Percentiles rank a stretch among this genome's conserved stretches.
phyloP scores from a whole-genome alignment of 2,329 filamentous ascomycete species.

The Diaporthe nobilis region DNA sequence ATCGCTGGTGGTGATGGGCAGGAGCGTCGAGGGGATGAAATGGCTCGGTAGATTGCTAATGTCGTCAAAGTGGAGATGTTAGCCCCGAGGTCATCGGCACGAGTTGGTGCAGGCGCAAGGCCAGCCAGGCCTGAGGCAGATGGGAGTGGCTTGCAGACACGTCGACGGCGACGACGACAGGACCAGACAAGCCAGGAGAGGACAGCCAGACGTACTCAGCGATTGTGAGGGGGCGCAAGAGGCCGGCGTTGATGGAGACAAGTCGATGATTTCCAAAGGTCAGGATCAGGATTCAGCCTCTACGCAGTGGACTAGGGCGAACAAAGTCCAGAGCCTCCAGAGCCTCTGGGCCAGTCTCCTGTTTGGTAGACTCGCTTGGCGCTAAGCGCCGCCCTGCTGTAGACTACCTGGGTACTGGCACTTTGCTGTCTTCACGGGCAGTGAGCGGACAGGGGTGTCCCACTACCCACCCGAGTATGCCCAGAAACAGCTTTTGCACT shows the following conservation, averaged over 20 bases:
- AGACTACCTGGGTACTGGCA: not conserved
- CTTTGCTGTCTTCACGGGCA: not conserved
- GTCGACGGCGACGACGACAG: slow-evolving; percentile 7
- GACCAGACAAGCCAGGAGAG: not conserved
- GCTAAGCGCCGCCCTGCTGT: slow-evolving; percentile 33
- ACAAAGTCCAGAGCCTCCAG: slow-evolving; percentile 25
- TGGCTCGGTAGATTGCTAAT: slow-evolving; percentile 37
- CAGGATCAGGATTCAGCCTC: slow-evolving; percentile 33
- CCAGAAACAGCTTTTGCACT: slow-evolving; percentile 1
- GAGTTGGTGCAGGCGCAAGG: slow-evolving; percentile 23
- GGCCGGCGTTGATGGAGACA: slow-evolving; percentile 37
- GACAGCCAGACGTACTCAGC: slow-evolving; percentile 34
- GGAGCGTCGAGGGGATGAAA: slow-evolving; percentile 32
- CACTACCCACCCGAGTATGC: not conserved
- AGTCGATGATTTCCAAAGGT: slow-evolving; percentile 36
- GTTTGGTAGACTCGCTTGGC: slow-evolving; percentile 32
- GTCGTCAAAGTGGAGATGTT: slow-evolving; percentile 41
- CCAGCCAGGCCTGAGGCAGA: slow-evolving; percentile 1
- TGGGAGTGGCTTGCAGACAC: not conserved
- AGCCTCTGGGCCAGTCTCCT: slow-evolving; percentile 24
- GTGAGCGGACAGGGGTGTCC: slow-evolving; percentile 2
- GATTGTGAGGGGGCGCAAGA: slow-evolving; percentile 29
- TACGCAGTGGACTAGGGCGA: slow-evolving; percentile 22
- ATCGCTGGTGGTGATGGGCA: slow-evolving; percentile 25
- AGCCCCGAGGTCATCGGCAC: slow-evolving; percentile 40